Conservation (phyloP, 345 rosid species). For the Gossypioides kirkii region DNA sequence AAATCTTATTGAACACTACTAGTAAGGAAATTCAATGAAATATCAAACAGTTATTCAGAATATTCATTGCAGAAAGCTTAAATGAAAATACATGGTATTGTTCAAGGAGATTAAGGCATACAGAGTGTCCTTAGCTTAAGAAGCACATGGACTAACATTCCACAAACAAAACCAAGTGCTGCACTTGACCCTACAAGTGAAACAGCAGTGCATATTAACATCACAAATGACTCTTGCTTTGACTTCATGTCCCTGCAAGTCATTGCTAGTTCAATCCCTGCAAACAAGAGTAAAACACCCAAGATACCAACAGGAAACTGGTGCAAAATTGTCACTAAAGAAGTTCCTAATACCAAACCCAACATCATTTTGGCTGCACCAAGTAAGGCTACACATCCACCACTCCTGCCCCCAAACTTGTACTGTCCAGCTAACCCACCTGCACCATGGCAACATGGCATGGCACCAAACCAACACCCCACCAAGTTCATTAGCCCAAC, state of each 20-base stretch:
- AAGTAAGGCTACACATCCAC: constrained; percentile 72
- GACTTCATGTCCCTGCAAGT: constrained; percentile 70
- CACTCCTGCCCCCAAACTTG: constrained; percentile 87
- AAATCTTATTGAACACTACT: neutral
- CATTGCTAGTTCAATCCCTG: constrained; percentile 81
- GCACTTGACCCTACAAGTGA: constrained; percentile 70
- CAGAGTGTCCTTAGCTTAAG: constrained; percentile 38
- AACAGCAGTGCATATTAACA: constrained; percentile 61
- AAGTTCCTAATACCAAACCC: constrained; percentile 66
- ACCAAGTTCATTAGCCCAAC: constrained; percentile 80
- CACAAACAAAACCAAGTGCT: constrained; percentile 78
- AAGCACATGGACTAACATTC: constrained; percentile 45
- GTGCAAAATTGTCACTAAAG: constrained; percentile 50
- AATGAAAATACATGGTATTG: neutral
- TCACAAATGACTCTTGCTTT: constrained; percentile 69
- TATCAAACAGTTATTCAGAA: neutral
- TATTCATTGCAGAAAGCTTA: neutral
- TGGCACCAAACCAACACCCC: constrained; percentile 91
- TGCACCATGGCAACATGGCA: constrained; percentile 93
- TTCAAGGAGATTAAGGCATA: neutral
- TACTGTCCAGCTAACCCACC: constrained; percentile 88
- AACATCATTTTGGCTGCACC: constrained; percentile 57
- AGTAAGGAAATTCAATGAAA: neutral
- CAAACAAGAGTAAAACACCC: constrained; percentile 67
- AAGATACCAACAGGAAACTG: constrained; percentile 77